Evolutionary conservation across 192 early-diverging fungal genomes (phyloP).

Genomic region (Backusella australiensis): DNA sequence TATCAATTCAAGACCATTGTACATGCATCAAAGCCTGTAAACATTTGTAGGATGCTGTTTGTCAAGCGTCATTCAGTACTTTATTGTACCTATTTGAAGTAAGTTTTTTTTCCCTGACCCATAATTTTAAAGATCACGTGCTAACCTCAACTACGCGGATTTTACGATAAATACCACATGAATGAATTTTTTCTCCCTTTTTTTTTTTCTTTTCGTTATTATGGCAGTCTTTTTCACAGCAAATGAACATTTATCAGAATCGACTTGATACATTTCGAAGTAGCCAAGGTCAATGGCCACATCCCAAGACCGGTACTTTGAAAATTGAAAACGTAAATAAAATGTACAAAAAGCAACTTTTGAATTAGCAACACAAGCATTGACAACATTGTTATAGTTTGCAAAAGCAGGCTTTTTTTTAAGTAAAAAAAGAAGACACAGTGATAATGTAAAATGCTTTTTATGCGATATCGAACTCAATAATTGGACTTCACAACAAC

Average conservation of each 20-base stretch:
- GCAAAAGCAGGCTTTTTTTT: conserved; percentile 19
- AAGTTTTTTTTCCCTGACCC: too few species aligned
- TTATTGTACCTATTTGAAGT: too few species aligned
- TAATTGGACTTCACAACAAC: conserved; percentile 6
- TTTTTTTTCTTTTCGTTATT: not conserved
- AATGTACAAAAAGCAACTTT: not conserved
- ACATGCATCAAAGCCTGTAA: too few species aligned
- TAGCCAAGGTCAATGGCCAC: not conserved
- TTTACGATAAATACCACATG: not conserved
- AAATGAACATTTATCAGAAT: conserved; percentile 4
- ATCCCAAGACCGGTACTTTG: not conserved
- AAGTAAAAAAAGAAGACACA: not conserved
- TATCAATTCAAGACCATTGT: too few species aligned
- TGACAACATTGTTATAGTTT: not conserved
- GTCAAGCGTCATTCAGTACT: too few species aligned
- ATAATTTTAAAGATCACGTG: too few species aligned
- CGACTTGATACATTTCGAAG: conserved; percentile 6
- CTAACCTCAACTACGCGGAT: too few species aligned
- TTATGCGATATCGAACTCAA: conserved; percentile 14
- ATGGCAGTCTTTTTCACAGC: not conserved
- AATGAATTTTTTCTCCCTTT: not conserved
- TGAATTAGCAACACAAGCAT: too few species aligned
- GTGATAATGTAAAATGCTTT: conserved; percentile 13
- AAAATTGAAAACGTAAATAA: conserved; percentile 10
- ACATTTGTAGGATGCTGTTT: too few species aligned